These are phyloP conservation scores for Lasiosphaeria hispida DNA, from an alignment of 495 filamentous ascomycete species.

Conservation along the genomic window DNA sequence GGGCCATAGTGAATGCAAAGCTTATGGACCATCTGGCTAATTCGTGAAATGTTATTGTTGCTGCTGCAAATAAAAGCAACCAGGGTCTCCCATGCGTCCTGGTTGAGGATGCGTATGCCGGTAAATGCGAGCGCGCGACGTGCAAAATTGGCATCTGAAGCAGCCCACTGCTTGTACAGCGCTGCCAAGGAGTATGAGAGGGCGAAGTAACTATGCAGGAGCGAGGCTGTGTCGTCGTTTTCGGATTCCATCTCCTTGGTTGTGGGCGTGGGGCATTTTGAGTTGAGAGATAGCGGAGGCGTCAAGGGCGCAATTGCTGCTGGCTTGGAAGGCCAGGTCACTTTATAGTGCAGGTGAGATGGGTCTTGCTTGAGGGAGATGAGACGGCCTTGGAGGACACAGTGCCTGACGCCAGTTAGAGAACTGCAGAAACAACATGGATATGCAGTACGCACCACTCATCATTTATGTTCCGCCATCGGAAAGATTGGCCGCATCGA, in stretches of 20 bases:
- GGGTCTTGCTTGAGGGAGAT: conserved; percentile 82
- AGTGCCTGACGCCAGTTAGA: conserved; percentile 54
- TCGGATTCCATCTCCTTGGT: conserved; percentile 19
- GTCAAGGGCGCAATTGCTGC: conserved; percentile 21
- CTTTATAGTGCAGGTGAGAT: conserved; percentile 74
- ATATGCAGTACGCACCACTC: conserved; percentile 62
- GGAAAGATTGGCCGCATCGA: conserved; percentile 87
- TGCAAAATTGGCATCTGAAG: conserved; percentile 83
- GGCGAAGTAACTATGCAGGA: conserved; percentile 80
- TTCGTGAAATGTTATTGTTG: conserved; percentile 96
- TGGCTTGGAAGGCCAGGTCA: conserved; percentile 50
- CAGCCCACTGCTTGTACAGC: conserved; percentile 86
- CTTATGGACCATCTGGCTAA: conserved; percentile 94
- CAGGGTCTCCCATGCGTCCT: conserved; percentile 95
- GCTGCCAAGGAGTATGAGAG: conserved; percentile 66
- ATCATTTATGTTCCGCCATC: conserved; percentile 81
- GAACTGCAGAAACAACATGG: background rate
- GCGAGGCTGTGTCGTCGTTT: conserved; percentile 61
- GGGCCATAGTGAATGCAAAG: conserved; percentile 83
- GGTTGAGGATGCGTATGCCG: conserved; percentile 89
- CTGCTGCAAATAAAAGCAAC: conserved; percentile 96
- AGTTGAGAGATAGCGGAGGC: conserved; percentile 15
- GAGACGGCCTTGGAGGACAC: conserved; percentile 79
- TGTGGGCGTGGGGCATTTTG: conserved; percentile 1
- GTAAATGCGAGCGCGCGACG: conserved; percentile 83